Conservation (phyloP, 768 basidiomycete species). For the Rhodosporidiobolus odoratus region DNA sequence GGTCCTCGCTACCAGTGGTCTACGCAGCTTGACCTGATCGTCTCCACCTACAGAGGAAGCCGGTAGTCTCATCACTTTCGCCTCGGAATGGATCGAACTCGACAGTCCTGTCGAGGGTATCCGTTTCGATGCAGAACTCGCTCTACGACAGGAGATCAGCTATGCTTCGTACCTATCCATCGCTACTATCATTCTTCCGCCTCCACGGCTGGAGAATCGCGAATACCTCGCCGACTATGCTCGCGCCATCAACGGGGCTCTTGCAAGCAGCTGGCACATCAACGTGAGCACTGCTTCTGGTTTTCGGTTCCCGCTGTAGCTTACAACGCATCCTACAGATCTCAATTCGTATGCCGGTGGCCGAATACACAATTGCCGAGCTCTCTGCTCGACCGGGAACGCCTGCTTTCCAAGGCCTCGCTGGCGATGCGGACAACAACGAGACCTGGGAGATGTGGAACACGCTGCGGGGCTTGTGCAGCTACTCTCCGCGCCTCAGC, state of each 20-base stretch:
- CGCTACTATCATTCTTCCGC: slow-evolving; percentile 75
- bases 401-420: slow-evolving; percentile 33
- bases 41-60: slow-evolving; percentile 51
- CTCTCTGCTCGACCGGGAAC: slow-evolving; percentile 45
- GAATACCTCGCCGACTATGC: slow-evolving; percentile 86
- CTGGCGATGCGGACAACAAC: slow-evolving; percentile 25
- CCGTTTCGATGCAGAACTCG: slow-evolving; percentile 90
- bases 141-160: slow-evolving; percentile 82
- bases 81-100: slow-evolving; percentile 91
- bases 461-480: slow-evolving; percentile 79
- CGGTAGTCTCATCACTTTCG: slow-evolving; percentile 58
- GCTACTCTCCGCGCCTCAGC: slow-evolving; percentile 55
- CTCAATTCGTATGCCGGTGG: slow-evolving; percentile 46
- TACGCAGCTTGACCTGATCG: not conserved
- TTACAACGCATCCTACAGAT: slow-evolving; percentile 8
- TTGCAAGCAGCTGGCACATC: slow-evolving; percentile 38
- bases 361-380: slow-evolving; percentile 52
- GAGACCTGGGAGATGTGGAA: slow-evolving; percentile 99
- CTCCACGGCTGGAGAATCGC: slow-evolving; percentile 55
- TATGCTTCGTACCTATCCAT: slow-evolving; percentile 90
- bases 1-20: not conserved
- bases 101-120: slow-evolving; percentile 90
- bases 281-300: slow-evolving; percentile 18
- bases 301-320: not conserved
- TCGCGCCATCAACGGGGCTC: slow-evolving; percentile 66